Base-by-base conservation (phyloP, 2,329 filamentous ascomycete species). In the Clonostachys sp. region DNA sequence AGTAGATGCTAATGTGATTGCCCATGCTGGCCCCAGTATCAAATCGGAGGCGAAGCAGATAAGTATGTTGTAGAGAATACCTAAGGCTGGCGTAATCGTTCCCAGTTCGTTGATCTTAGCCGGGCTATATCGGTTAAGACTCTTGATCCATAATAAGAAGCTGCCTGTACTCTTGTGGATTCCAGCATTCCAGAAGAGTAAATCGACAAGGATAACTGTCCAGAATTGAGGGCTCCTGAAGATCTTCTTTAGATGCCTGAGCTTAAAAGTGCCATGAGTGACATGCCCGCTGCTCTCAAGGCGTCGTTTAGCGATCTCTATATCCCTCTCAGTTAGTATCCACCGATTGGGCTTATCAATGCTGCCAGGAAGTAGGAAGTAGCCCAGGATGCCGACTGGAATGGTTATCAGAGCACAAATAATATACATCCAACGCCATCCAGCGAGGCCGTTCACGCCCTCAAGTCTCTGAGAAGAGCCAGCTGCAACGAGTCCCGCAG, bases 111-210 rank as follows among this genome's bases (percentile, higher is more conserved):
- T 81, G 44, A 81, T 57, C 12, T 63, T 64, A 2, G 72, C 61
- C 1, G 64, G 64, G 0, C 68, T 65, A 55, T 71, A 81, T 3
- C 74, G 65, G 2, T 70, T 59, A 12, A 82, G 55, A 47, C 72
- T 77, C 60, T 82, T 82, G 42, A 83, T 62, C 79, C 79, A 83
- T 0, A 84, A 65, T 4, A 81, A 57, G 49, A 76, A 83, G 1
- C 69, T 72, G 3, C 75, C 78, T 2, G 70, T 64, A 8, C 59
- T 67, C 1, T 68, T 71, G 42, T 77, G 61, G 40, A 63, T 72
- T n/a, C 70, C 61, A 6, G 70, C 68, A 49, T 81, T 81, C 74
- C 76, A 83, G 61, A 83, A 83, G 20, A 83, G 65, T 6, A 78
- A 66, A 42, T 79, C 73, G 33, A 78, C 64, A 2, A 74, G 50